Evolutionary conservation across 257 asterid genomes (phyloP), one percentile per base, ranked within the genome.

Genomic region (Avicennia marina): DNA sequence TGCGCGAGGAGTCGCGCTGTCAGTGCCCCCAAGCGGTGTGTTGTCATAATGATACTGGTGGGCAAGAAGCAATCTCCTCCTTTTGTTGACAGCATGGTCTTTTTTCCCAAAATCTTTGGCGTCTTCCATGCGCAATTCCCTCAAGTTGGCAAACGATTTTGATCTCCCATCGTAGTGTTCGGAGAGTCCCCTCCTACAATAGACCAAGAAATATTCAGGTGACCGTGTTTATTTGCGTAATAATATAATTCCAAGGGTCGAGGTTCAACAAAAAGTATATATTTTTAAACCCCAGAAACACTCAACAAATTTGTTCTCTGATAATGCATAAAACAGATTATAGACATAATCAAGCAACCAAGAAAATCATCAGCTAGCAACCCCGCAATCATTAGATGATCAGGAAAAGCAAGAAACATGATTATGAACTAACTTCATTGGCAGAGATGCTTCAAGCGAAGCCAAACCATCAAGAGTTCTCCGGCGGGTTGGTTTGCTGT

Each of bases 341-440:
- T n/a, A n/a, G n/a, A n/a, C n/a, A n/a, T n/a, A n/a, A n/a, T n/a
- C n/a, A n/a, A n/a, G n/a, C n/a, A n/a, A n/a, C n/a, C n/a, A n/a
- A n/a, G n/a, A n/a, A n/a, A n/a, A n/a, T n/a, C n/a, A n/a, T n/a
- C n/a, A n/a, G n/a, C n/a, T n/a, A n/a, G n/a, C n/a, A n/a, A n/a
- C n/a, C n/a, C n/a, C n/a, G n/a, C n/a, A n/a, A n/a, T n/a, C n/a
- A 43, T 3, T 43, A 15, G 20, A 43, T 0, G 32, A 51, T 7
- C 26, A 5, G 36, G 20, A 2, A 51, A 16, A 51, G n/a, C 31
- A 38, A 55, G 47, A 44, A 45, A 9, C 53, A 20, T n/a, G n/a
- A n/a, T n/a, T n/a, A n/a, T n/a, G n/a, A 22, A 45, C 46, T 38
- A 2, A 66, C 65, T 66, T 66, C 40, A 56, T 26, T 1, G 65